phyloP scores from a whole-genome alignment of 441 rosid species.

The Gossypium schwendimanii region DNA sequence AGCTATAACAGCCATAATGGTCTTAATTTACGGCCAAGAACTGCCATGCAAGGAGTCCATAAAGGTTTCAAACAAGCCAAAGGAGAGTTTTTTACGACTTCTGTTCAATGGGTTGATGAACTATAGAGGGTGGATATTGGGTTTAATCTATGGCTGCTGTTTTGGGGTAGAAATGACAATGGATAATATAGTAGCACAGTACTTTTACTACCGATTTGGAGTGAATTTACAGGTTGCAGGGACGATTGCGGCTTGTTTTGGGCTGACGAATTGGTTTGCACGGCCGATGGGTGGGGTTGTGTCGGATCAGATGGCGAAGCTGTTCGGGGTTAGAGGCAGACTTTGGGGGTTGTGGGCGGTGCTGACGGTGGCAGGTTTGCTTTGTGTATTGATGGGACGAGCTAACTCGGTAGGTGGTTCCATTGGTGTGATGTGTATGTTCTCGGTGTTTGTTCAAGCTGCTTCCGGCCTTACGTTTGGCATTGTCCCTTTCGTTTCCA shows the following conservation, averaged over 20 bases:
- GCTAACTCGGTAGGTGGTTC: conserved; percentile 51
- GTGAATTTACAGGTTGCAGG: conserved; percentile 59
- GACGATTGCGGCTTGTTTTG: conserved; percentile 57
- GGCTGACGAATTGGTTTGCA: conserved; percentile 48
- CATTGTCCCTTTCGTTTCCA: conserved; percentile 76
- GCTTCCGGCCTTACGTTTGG: conserved; percentile 79
- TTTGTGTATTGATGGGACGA: conserved; percentile 56
- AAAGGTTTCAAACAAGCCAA: not conserved
- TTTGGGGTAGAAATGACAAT: conserved; percentile 72
- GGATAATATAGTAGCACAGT: conserved; percentile 61
- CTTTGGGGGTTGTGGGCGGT: conserved; percentile 69
- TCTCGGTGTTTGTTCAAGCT: conserved; percentile 71
- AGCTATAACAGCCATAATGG: conserved; percentile 42
- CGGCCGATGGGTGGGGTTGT: conserved; percentile 70
- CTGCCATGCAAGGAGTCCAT: conserved; percentile 30
- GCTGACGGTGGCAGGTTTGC: conserved; percentile 54
- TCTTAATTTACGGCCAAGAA: conserved; percentile 58
- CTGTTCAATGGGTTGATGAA: conserved; percentile 47
- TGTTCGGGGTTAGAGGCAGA: conserved; percentile 69
- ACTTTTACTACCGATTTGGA: conserved; percentile 63
- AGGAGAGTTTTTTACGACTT: conserved; percentile 26
- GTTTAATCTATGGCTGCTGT: conserved; percentile 43
- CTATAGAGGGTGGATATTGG: conserved; percentile 75
- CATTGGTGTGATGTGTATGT: conserved; percentile 44
- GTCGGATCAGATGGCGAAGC: conserved; percentile 46